Evolutionary conservation across 148 eudicot species (phyloP), one percentile per base, ranked within the genome.

Genomic region (Camellia granthamiana): DNA sequence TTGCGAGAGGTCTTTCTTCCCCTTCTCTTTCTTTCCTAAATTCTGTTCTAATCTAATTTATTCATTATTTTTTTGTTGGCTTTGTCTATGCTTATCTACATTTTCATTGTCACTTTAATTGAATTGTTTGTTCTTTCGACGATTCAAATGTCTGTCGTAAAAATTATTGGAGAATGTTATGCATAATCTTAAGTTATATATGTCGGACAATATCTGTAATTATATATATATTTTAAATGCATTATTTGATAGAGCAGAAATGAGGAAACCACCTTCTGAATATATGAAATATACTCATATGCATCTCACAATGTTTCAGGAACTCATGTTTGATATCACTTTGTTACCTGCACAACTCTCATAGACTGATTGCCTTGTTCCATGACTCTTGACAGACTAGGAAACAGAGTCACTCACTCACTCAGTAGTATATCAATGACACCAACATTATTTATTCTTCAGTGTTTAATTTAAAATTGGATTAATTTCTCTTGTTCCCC

Each of bases 1-100:
- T 47, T 95, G 98, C 75, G 97, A 91, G 80, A 93, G 98, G 98
- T 95, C 14, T 6, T 38, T 12, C 56, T 72, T 23, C 51, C 63
- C 43, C 16, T 68, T 42, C 56, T 16, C 66, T 30, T 59, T 16
- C 38, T 46, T 58, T 23, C 64, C 30, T 6, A 56, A 44, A 8
- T 58, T 30, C 38, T 30, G 38, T 30, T 30, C 1, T 30, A 30
- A 30, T 30, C 38, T 30, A 30, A 30, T 30, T 30, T 30, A 30
- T 1, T 30, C 38, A 30, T 30, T 30, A 30, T 30, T 30, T 30
- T 30, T 30, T 30, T 30, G 38, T 30, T 30, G 1, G 38, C 62
- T 14, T 60, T 13, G 49, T 16, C 52, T 11, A 58, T 58, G 7
- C 5, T 58, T 6, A 14, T 58, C 61, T 58, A 14, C 61, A 10